Evolutionary conservation across 2,329 filamentous ascomycete species (phyloP).

Genomic region (Aspergillus texensis): DNA sequence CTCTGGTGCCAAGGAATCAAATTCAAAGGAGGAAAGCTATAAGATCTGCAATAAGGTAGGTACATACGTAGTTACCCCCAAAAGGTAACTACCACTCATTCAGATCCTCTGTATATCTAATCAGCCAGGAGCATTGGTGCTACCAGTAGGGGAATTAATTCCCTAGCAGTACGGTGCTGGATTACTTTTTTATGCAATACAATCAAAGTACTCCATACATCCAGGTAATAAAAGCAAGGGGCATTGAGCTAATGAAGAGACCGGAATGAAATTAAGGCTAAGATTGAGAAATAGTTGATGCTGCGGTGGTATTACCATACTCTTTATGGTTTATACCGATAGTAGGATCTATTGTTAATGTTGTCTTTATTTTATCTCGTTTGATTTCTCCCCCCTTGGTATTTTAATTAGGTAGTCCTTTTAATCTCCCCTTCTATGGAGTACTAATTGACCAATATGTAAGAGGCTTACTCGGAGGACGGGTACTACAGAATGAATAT

Average conservation of each 20-base stretch:
- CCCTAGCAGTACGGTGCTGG: not conserved
- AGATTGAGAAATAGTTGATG: not conserved
- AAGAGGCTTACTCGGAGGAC: not conserved
- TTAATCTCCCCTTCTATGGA: not conserved
- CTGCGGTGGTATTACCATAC: not conserved
- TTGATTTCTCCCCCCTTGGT: not conserved
- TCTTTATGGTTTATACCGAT: not conserved
- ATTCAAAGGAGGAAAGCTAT: not conserved
- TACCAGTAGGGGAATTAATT: not conserved
- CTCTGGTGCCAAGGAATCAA: not conserved
- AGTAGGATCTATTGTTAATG: not conserved
- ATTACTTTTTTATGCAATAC: not conserved
- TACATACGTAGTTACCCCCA: not conserved
- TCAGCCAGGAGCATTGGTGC: not conserved
- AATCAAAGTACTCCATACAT: not conserved
- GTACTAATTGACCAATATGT: not conserved
- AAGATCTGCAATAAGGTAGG: not conserved
- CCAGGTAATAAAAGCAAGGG: not conserved
- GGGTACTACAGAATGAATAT: not conserved
- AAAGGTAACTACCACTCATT: not conserved
- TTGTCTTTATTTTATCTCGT: not conserved
- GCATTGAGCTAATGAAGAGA: not conserved
- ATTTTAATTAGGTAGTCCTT: not conserved
- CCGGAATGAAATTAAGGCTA: not conserved
- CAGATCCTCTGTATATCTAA: not conserved